Conservation (phyloP, 1,139 yeast species). For the Debaryomyces robertsiae region DNA sequence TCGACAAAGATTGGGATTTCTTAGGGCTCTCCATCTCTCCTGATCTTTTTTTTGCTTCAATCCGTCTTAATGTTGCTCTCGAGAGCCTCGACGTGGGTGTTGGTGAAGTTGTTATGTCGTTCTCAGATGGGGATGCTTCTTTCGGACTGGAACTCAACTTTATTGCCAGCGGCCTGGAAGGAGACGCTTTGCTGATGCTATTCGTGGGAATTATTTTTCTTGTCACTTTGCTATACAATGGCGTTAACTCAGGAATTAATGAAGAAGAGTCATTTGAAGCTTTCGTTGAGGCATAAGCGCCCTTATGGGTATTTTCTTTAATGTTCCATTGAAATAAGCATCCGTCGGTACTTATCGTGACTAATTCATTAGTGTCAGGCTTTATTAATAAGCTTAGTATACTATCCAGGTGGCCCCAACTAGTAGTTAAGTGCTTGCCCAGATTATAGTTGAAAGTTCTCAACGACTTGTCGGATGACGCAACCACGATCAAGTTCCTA, state of each 20-base stretch:
- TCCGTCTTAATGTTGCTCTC: conserved; percentile 35
- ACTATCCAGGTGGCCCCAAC: conserved; percentile 70
- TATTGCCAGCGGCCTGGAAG: conserved; percentile 11
- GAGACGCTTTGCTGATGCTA: conserved; percentile 5
- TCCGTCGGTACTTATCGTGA: conserved; percentile 53
- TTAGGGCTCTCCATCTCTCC: conserved; percentile 1
- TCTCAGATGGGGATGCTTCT: conserved; percentile 7
- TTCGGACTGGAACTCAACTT: conserved; percentile 7
- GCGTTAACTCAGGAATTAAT: conserved; percentile 13
- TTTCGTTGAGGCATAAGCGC: conserved; percentile 4
- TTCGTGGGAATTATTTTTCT: conserved; percentile 34
- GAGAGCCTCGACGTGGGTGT: conserved; percentile 26
- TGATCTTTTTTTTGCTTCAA: conserved; percentile 26
- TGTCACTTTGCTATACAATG: conserved; percentile 32
- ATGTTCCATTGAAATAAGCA: conserved; percentile 54
- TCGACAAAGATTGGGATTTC: background rate
- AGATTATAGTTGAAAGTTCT: conserved; percentile 47
- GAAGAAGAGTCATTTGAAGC: conserved; percentile 6
- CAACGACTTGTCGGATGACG: conserved; percentile 61
- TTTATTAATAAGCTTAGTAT: conserved; percentile 43
- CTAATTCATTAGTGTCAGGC: conserved; percentile 25
- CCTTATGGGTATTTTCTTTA: conserved; percentile 17
- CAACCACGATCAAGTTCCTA: conserved; percentile 38
- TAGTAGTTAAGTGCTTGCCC: conserved; percentile 50
- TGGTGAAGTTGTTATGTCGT: conserved; percentile 14